Conservation (phyloP, 2,329 filamentous ascomycete genomes). For the Clathrospora elynae region DNA sequence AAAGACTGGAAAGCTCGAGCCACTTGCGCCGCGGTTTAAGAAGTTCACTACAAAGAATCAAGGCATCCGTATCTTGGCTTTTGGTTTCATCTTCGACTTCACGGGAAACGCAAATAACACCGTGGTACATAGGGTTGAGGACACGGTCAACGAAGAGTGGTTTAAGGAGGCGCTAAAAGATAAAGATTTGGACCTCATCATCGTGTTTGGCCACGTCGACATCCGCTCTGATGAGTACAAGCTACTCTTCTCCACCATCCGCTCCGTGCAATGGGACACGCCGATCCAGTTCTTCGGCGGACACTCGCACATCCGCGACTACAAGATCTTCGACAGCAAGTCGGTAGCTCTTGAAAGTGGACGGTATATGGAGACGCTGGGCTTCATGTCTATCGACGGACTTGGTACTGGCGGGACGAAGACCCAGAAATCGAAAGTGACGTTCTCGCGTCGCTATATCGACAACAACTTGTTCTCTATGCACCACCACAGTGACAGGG, state of each 20-base stretch:
- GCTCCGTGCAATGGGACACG: constrained; percentile 74
- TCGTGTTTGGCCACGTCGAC: constrained; percentile 85
- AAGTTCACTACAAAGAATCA: constrained; percentile 93
- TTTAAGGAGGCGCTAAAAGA: constrained; percentile 85
- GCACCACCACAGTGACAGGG: constrained; percentile 76
- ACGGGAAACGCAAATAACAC: constrained; percentile 90
- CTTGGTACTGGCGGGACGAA: constrained; percentile 52
- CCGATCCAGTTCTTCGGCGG: constrained; percentile 93
- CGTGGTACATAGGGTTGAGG: constrained; percentile 76
- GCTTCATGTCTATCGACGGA: constrained; percentile 86
- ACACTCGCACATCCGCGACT: constrained; percentile 87
- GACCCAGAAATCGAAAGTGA: constrained; percentile 47
- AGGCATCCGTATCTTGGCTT: constrained; percentile 79
- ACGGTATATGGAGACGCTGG: constrained; percentile 92
- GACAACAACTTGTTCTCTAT: constrained; percentile 91
- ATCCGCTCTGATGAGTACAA: constrained; percentile 80
- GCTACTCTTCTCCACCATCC: constrained; percentile 76
- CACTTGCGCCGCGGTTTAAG: constrained; percentile 80
- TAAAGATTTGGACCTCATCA: constrained; percentile 78
- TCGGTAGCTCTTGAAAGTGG: constrained; percentile 84
- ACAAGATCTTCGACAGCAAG: constrained; percentile 75
- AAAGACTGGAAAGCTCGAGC: constrained; percentile 69
- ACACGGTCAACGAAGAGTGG: constrained; percentile 84
- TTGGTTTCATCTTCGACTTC: constrained; percentile 96
- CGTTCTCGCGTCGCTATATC: constrained; percentile 82